phyloP scores from a whole-genome alignment of 2,329 filamentous ascomycete species.

The Remersonia thermophila region DNA sequence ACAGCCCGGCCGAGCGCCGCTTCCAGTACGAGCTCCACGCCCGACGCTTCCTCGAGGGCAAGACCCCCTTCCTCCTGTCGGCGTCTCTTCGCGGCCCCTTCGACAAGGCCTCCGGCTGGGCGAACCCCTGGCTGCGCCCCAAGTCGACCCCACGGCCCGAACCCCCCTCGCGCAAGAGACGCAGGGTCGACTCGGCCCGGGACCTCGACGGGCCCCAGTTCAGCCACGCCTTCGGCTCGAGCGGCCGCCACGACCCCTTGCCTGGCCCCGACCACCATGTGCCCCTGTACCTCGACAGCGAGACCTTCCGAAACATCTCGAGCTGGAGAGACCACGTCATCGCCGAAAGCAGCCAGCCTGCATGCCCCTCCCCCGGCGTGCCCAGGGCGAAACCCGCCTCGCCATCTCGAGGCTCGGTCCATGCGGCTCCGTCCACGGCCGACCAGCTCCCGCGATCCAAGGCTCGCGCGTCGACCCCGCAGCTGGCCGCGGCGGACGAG shows the following conservation, averaged over 20 bases:
- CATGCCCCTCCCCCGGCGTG: no score
- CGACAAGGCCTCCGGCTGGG: conserved; percentile 37
- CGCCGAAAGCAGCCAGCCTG: background rate
- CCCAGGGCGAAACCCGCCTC: no score
- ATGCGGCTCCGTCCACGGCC: no score
- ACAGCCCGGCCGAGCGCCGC: conserved; percentile 32
- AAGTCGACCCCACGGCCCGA: conserved; percentile 4
- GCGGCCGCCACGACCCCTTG: background rate
- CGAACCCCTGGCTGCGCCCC: conserved; percentile 40
- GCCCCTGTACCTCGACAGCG: no score
- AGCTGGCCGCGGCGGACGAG: no score
- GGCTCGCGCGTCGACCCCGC: background rate
- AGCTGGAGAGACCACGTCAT: background rate
- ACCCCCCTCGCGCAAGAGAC: background rate
- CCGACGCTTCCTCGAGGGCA: conserved; percentile 43
- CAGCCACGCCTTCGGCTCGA: conserved; percentile 3
- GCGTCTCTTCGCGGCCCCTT: conserved; percentile 52
- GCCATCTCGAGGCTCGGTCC: no score
- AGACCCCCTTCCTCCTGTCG: conserved; percentile 44
- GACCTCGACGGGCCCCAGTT: background rate
- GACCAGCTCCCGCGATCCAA: no score
- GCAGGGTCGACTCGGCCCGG: background rate
- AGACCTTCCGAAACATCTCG: no score
- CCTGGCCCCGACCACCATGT: no score
- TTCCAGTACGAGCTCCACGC: conserved; percentile 48